Conservation (phyloP, 495 filamentous ascomycete species). For the Xylaria intraflava region DNA sequence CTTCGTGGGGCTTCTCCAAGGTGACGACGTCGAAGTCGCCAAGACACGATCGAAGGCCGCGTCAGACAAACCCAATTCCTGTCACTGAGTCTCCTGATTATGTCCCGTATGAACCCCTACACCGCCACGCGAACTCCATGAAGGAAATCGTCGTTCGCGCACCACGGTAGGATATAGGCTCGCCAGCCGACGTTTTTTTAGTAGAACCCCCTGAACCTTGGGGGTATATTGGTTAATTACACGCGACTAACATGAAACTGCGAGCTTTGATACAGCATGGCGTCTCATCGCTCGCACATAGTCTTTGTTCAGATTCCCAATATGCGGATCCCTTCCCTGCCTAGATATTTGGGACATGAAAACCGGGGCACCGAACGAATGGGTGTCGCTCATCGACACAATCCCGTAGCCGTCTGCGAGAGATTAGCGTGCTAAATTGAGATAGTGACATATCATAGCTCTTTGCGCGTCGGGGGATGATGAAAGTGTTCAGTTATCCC, state of each 20-base stretch:
- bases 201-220: too few relatives aligned
- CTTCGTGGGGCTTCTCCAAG: too few relatives aligned
- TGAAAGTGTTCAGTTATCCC: conserved; percentile 23
- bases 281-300: neutral
- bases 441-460: neutral
- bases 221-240: too few relatives aligned
- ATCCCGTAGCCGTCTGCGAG: neutral
- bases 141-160: too few relatives aligned
- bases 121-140: too few relatives aligned
- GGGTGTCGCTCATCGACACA: neutral
- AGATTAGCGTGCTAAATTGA: neutral
- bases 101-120: too few relatives aligned
- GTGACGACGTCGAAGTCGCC: too few relatives aligned
- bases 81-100: too few relatives aligned
- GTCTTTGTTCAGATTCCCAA: neutral
- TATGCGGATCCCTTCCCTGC: neutral
- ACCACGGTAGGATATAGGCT: too few relatives aligned
- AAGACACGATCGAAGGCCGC: too few relatives aligned
- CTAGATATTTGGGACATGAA: neutral
- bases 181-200: too few relatives aligned
- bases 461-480: neutral
- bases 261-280: neutral
- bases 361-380: neutral
- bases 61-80: too few relatives aligned
- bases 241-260: neutral